These are phyloP conservation scores for Magnolia officinalis DNA, from an alignment of 164 flowering plant genomes.

Conservation along the genomic window DNA sequence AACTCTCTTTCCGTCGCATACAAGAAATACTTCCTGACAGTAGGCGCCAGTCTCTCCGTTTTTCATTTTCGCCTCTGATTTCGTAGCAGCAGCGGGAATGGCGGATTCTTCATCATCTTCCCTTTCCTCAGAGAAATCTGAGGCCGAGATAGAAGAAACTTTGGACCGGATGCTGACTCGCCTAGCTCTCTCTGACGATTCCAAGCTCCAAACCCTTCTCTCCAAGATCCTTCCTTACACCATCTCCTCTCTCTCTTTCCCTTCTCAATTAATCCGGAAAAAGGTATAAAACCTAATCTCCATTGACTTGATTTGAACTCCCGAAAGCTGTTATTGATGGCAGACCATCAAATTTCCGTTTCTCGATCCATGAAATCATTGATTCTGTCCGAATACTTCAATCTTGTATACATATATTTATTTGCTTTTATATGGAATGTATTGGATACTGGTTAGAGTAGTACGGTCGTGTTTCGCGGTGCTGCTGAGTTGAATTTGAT, in stretches of 20 bases:
- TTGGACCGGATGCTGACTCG: constrained; percentile 92
- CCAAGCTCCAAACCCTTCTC: constrained; percentile 69
- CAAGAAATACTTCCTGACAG: neutral
- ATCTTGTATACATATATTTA: too few relatives aligned
- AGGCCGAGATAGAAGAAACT: constrained; percentile 62
- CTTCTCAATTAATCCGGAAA: constrained; percentile 54
- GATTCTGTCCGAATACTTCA: too few relatives aligned
- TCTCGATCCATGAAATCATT: too few relatives aligned
- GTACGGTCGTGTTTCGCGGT: too few relatives aligned
- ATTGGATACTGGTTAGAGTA: too few relatives aligned
- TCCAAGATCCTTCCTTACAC: constrained; percentile 77
- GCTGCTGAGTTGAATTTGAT: too few relatives aligned
- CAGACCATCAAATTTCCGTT: too few relatives aligned
- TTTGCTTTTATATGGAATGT: too few relatives aligned
- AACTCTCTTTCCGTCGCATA: too few relatives aligned
- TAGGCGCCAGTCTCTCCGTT: neutral
- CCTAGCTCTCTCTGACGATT: constrained; percentile 85
- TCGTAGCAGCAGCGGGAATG: neutral
- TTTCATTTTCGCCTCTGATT: neutral
- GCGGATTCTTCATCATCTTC: constrained; percentile 20
- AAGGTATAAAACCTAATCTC: constrained; percentile 40
- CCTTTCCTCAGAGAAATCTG: constrained; percentile 38
- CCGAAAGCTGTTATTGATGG: too few relatives aligned
- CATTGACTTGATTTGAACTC: neutral
- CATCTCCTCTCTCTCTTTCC: constrained; percentile 73